Conservation (phyloP, 345 rosid genomes). For the Rhodamnia argentea region DNA sequence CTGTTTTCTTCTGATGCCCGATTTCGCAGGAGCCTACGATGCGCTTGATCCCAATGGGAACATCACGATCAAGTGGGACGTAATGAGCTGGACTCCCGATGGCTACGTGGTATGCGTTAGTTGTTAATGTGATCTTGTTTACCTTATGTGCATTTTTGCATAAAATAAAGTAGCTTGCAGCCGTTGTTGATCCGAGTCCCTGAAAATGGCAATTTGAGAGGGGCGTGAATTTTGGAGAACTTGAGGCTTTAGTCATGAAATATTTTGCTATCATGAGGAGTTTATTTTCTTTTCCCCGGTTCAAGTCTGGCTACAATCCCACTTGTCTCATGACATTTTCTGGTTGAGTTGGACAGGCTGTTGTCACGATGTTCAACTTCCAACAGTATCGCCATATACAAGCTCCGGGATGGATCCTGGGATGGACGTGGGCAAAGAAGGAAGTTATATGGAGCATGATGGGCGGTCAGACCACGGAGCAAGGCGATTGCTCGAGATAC, state of each 20-base stretch:
- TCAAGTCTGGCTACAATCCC: neutral
- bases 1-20: neutral
- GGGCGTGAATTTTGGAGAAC: neutral
- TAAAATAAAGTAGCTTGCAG: neutral
- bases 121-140: neutral
- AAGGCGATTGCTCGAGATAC: conserved; percentile 58
- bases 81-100: conserved; percentile 43
- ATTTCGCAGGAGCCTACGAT: conserved; percentile 26
- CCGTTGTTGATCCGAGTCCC: neutral
- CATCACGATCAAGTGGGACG: conserved; percentile 41
- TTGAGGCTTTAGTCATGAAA: neutral
- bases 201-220: neutral
- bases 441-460: conserved; percentile 54
- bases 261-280: neutral
- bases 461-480: conserved; percentile 39
- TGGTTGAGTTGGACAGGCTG: conserved; percentile 24
- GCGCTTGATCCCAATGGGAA: conserved; percentile 37
- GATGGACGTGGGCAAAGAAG: conserved; percentile 56
- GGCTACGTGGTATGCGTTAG: conserved; percentile 31
- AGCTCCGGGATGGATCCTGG: conserved; percentile 54
- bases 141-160: neutral
- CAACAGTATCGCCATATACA: conserved; percentile 44
- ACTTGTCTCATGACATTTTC: neutral
- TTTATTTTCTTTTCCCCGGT: neutral
- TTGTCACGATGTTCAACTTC: conserved; percentile 34